Base-by-base conservation (phyloP, 352 stramenopile genomes). In the Aphanomyces cochlioides region DNA sequence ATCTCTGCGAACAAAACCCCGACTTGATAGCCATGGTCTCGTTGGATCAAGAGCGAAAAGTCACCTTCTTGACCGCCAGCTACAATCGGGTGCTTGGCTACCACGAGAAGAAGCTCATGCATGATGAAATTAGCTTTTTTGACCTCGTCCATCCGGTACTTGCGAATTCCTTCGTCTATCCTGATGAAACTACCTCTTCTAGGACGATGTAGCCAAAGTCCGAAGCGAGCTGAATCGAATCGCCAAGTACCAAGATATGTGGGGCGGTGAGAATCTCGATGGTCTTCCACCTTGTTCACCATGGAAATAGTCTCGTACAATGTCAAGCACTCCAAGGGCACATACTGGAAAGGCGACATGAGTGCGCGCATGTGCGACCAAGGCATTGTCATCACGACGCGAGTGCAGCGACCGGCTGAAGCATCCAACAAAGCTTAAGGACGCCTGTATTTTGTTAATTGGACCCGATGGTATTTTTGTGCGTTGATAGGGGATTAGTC, bases 121-220 rank as follows among this genome's bases (percentile, higher is more conserved):
- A 83, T 0, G 82, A 82, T 13, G 82, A 90, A 56, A 89, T 82
- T 39, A 92, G 82, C 73, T 92, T 94, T 70, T 80, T 92, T 48
- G 86, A 94, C 67, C 85, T 91, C 59, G 83, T 92, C 69, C 86
- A 94, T 66, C 85, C 83, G 38, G 86, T 92, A 80, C 64, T 80
- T 87, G 41, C 80, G 89, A 69, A 74, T 88, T 47, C 74, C 81
- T 40, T 48, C 7, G 6, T 48, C 12, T 4, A 15, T 40, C 54
- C 13, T 38, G 7, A 50, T 47, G 59, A 67, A 1, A 91, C 63
- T 79, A 90, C n/a, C 77, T 77, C 37, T 73, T 59, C 10, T 77
- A 90, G 53, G 88, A 91, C 54, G 79, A 85, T 61, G 88, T 85
- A 50, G 76, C 90, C 39, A 84, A 75, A 43, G 83, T 83, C 56